Percentiles rank a stretch among this genome's conserved stretches.
These are phyloP conservation scores for Septoria petroselini DNA, from an alignment of 2,329 filamentous ascomycete genomes.

Conservation along the genomic window DNA sequence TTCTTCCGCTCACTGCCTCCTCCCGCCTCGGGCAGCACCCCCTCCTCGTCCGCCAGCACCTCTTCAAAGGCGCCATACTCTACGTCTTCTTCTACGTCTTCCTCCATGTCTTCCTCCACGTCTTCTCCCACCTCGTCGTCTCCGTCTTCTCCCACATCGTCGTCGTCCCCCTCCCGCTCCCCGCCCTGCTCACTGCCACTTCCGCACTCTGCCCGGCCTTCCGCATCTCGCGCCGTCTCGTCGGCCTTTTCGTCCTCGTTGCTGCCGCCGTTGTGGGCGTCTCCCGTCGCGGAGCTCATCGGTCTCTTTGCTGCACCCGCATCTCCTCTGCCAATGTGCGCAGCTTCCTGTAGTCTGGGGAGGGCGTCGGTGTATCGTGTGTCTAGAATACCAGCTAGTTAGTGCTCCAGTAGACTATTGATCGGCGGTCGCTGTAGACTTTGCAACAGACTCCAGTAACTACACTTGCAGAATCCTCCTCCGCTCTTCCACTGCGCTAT, in stretches of 20 bases:
- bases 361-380: too few species aligned
- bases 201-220: constrained; percentile 32
- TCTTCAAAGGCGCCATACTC: constrained; percentile 25
- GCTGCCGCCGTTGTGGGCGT: constrained; percentile 59
- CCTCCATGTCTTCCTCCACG: constrained; percentile 14
- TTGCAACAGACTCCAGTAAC: too few species aligned
- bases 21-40: constrained; percentile 12
- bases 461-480: too few species aligned
- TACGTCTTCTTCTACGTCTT: constrained; percentile 11
- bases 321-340: constrained; percentile 45
- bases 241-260: constrained; percentile 52
- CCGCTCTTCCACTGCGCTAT: too few species aligned
- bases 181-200: too few species aligned
- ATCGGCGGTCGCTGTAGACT: too few species aligned
- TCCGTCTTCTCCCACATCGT: constrained; percentile 15
- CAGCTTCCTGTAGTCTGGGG: too few species aligned
- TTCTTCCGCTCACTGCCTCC: constrained; percentile 6
- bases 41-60: constrained; percentile 20
- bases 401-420: too few species aligned
- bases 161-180: constrained; percentile 4
- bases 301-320: constrained; percentile 50
- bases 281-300: constrained; percentile 68
- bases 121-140: constrained; percentile 5
- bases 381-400: too few species aligned
- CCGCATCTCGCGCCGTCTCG: constrained; percentile 28